phyloP scores from a whole-genome alignment of 768 basidiomycete species.

The Lentinula raphanica region DNA sequence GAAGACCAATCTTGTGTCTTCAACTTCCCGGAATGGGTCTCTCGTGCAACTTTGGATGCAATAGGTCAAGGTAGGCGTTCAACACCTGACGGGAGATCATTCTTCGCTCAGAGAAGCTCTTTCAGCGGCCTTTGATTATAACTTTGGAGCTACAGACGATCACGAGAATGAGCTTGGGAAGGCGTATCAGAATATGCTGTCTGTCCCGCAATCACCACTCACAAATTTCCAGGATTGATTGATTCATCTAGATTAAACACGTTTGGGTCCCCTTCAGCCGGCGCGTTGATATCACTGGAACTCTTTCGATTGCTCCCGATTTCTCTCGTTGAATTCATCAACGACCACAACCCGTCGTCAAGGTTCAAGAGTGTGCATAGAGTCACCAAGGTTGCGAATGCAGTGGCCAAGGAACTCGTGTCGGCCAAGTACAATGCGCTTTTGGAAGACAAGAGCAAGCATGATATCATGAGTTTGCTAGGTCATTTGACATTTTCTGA shows the following conservation, averaged over 20 bases:
- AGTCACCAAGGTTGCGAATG: neutral
- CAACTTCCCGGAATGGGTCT: slow-evolving; percentile 23
- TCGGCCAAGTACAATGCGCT: neutral
- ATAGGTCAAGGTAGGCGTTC: slow-evolving; percentile 28
- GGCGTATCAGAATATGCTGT: slow-evolving; percentile 34
- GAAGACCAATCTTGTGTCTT: slow-evolving; percentile 14
- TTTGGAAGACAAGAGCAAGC: slow-evolving; percentile 2
- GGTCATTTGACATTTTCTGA: slow-evolving; percentile 15
- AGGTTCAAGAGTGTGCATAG: neutral
- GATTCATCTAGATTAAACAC: slow-evolving; percentile 14
- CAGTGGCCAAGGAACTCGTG: slow-evolving; percentile 4
- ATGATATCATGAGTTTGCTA: slow-evolving; percentile 32
- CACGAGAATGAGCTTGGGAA: slow-evolving; percentile 30
- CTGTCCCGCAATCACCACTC: neutral
- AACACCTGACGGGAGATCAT: slow-evolving; percentile 12
- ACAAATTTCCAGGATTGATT: neutral
- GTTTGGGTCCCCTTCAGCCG: slow-evolving; percentile 13
- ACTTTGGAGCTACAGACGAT: slow-evolving; percentile 35
- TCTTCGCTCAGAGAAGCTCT: slow-evolving; percentile 19
- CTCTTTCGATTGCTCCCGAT: slow-evolving; percentile 10
- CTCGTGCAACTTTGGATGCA: slow-evolving; percentile 30
- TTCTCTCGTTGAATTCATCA: slow-evolving; percentile 15
- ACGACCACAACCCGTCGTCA: slow-evolving; percentile 2
- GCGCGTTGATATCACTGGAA: neutral
- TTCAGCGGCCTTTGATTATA: slow-evolving; percentile 32